A percentile compares a stretch with the other conserved stretches of the same genome.
Evolutionary conservation across 2,329 filamentous ascomycete genomes (phyloP).

Genomic region (Raffaelea arxii): DNA sequence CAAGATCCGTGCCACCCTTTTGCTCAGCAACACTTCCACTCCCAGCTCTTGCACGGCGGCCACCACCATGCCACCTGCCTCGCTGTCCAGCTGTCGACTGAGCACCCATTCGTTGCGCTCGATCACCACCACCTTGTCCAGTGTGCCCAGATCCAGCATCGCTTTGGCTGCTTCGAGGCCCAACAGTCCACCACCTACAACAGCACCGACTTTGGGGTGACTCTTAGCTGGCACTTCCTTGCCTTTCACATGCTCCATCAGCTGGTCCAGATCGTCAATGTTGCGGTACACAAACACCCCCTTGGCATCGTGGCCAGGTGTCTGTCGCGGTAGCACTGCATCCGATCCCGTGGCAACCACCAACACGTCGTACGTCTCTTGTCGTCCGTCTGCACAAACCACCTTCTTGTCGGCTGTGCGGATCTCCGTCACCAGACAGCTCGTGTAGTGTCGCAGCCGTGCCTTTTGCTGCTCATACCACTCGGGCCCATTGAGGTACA

Average conservation of each 20-base stretch:
- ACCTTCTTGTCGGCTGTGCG: conserved; percentile 55
- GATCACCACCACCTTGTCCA: conserved; percentile 64
- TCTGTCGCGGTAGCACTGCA: conserved; percentile 61
- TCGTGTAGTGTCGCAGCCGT: conserved; percentile 63
- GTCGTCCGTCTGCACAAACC: conserved; percentile 56
- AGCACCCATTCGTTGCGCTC: conserved; percentile 79
- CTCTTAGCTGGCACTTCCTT: neutral
- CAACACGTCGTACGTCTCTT: conserved; percentile 63
- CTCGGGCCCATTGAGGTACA: conserved; percentile 75
- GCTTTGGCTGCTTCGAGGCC: conserved; percentile 86
- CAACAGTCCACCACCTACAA: conserved; percentile 76
- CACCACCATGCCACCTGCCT: conserved; percentile 73
- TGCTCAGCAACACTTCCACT: conserved; percentile 69
- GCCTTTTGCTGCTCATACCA: conserved; percentile 59
- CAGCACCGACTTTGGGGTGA: conserved; percentile 49
- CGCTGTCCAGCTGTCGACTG: conserved; percentile 69
- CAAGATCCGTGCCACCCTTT: conserved; percentile 62
- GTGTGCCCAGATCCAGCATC: conserved; percentile 76
- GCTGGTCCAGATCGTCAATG: conserved; percentile 66
- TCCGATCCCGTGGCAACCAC: conserved; percentile 82
- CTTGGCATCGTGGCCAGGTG: conserved; percentile 67
- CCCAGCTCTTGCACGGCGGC: conserved; percentile 73
- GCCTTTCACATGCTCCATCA: conserved; percentile 59
- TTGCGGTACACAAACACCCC: conserved; percentile 87
- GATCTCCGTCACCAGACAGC: conserved; percentile 63